Evolutionary conservation across 805 yeast species (phyloP).

Genomic region (Candida suzukii): DNA sequence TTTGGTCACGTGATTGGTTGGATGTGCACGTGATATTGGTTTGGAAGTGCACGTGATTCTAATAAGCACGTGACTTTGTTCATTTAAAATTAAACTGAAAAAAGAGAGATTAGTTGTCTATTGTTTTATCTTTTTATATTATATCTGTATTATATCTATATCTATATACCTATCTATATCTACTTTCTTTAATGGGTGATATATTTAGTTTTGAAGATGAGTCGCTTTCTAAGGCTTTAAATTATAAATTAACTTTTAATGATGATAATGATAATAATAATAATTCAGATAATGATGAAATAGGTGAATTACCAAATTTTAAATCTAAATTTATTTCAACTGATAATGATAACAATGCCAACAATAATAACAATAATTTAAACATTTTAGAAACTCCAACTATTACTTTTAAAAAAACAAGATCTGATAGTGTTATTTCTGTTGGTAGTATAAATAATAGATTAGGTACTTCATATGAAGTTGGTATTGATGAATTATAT

Average conservation of each 20-base stretch:
- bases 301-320: not conserved
- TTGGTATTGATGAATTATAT: conserved; percentile 36
- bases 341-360: not conserved
- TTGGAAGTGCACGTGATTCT: too few species aligned
- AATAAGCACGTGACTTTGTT: too few species aligned
- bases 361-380: conserved; percentile 1
- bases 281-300: not conserved
- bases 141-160: too few species aligned
- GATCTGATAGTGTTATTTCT: conserved; percentile 24
- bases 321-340: not conserved
- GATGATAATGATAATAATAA: conserved; percentile 1
- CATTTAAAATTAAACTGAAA: too few species aligned
- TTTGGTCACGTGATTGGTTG: too few species aligned
- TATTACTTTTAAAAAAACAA: conserved; percentile 15
- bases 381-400: not conserved
- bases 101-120: too few species aligned
- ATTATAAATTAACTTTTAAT: conserved; percentile 1
- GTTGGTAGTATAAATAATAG: conserved; percentile 25
- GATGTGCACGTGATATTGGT: too few species aligned
- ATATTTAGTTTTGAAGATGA: conserved; percentile 25
- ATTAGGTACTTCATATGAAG: conserved; percentile 43
- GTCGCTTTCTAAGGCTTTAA: conserved; percentile 7
- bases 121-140: too few species aligned
- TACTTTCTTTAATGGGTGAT: conserved; percentile 20
- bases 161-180: too few species aligned